Evolutionary conservation across 345 rosid genomes (phyloP), one percentile per base, ranked within the genome.

Genomic region (Fremontodendron californicum): DNA sequence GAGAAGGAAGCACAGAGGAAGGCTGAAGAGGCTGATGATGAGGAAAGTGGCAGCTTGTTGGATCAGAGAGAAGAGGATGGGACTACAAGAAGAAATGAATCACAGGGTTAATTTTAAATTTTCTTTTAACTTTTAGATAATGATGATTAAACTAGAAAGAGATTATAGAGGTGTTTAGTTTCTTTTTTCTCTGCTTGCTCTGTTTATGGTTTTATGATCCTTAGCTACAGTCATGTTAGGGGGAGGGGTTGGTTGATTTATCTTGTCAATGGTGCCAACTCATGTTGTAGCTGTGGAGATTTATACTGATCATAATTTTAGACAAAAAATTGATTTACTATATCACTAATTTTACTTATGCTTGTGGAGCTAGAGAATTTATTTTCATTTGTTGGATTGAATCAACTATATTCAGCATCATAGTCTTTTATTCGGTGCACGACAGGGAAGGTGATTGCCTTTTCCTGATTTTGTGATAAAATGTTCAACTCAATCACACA

Each of bases 41-140:
- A 91, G 83, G 93, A 90, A 81, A 80, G 80, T 0, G 88, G 89
- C 27, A 83, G 84, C 79, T 80, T 91, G 85, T 74, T 91, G 84
- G 89, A 85, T 70, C 84, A 85, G 31, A 88, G 76, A 74, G 86
- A 82, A 67, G 89, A 82, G 3, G 79, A 72, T 51, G 78, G 31
- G 18, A 23, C 25, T 43, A 48, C 46, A 5, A 65, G 55, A 83
- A 82, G 81, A 69, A 77, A 61, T 57, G 86, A 82, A 75, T 78
- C 85, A 7, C 68, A 74, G 63, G 63, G 74, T 65, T 81, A 57
- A 77, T 13, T 35, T 76, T 49, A 6, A 18, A 18, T 4, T 4
- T 55, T 25, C 27, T 10, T 25, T 29, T 12, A 60, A 52, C 9
- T 11, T 21, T 13, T 27, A 48, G 60, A 70, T 42, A 5, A 43